Evolutionary conservation across 805 yeast species (phyloP), one percentile per base, ranked within the genome.

Genomic region (Ogataea minuta): DNA sequence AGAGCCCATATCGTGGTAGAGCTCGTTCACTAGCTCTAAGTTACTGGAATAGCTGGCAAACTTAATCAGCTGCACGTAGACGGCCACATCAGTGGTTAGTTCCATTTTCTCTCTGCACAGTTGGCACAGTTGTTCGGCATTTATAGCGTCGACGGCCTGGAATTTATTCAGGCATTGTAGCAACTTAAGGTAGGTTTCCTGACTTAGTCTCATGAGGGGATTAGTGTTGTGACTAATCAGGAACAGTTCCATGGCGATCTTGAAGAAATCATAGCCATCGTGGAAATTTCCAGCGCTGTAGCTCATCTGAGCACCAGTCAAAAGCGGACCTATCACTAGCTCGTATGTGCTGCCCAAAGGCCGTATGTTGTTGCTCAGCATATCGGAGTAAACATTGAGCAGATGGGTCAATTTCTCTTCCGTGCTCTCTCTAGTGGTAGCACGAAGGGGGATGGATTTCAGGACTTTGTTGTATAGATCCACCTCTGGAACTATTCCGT

Each of bases 371-470:
- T 70, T 67, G 16, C 73, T 54, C 26, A 84, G 66, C 55, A 82
- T 63, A 50, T 81, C 89, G 35, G 84, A 84, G 54, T 84, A 84
- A 24, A 81, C 78, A 14, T 77, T 80, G 46, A 84, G 62, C 42
- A 84, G 57, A 38, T 72, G 76, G 2, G 85, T 81, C 56, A 84
- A 66, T 54, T 73, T 75, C 31, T 71, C 72, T 55, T 84, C 88
- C 6, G 76, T 60, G 17, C 79, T 67, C 45, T 70, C 73, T 40
- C 74, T 74, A 39, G 72, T 70, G 26, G 76, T 60, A 3, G 66
- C 52, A 57, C 93, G 70, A 29, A 58, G 44, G 10, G 72, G 59
- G 9, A 84, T 69, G 1, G 89, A 79, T 14, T 63, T 57, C 30
- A 84, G 60, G 4, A 83, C 77, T 12, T 71, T 62, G 44, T 76